Evolutionary conservation across 2,329 filamentous ascomycete genomes (phyloP), one percentile per base, ranked within the genome.

Genomic region (Colletotrichum ledebouriae): DNA sequence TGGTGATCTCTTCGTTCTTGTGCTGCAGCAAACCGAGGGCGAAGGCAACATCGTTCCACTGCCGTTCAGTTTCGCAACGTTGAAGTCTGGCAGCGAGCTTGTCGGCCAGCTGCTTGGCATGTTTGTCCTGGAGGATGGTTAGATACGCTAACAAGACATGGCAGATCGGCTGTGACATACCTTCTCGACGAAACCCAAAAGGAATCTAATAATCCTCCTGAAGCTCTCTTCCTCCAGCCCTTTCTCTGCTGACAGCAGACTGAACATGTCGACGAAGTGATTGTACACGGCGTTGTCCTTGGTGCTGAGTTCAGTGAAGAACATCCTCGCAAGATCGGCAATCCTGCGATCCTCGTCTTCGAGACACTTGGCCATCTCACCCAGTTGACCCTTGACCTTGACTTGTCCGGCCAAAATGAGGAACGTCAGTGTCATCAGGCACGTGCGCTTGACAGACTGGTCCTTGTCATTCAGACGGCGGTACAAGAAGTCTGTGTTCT

Each of bases 231-330:
- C 95, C 10, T 94, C 90, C 72, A 99, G 84, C 34, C 85, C 88
- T 60, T 88, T 87, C 73, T 97, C 95, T 0, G 94, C 92, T 66
- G 93, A 96, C 53, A 99, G 84, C 72, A 98, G 82, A 76, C 92
- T 95, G 80, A 99, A 99, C 93, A 99, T 98, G 77, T 99, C 96
- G 33, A 99, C 94, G 80, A 99, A 99, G 82, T 99, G 95, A 78
- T 99, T 99, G 80, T 99, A 99, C 2, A 99, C 94, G 2, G 96
- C 96, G 76, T 99, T 99, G 78, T 99, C 96, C 83, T 99, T 99
- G 73, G 94, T 97, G 70, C 94, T 94, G 63, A 99, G 87, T 80
- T 99, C 96, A 0, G 94, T 95, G 80, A 99, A 99, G 88, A 99
- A 99, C 95, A 98, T 98, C 67, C 94, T 87, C 13, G 94, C 93